These are phyloP conservation scores for Phialophora macrospora DNA, from an alignment of 2,329 filamentous ascomycete species.

Conservation along the genomic window DNA sequence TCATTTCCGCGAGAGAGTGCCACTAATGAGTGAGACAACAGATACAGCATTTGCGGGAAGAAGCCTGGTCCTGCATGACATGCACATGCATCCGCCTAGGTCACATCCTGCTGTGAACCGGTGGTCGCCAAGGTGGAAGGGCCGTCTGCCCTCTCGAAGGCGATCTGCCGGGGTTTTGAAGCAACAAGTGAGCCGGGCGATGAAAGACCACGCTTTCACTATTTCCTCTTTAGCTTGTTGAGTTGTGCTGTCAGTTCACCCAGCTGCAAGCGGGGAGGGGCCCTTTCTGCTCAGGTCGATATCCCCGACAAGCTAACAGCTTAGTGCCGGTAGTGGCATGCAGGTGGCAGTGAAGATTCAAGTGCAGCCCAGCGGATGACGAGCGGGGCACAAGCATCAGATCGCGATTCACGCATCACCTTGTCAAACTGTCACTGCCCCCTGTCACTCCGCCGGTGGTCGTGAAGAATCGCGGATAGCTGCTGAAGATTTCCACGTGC, in stretches of 20 bases:
- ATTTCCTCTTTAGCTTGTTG: neutral
- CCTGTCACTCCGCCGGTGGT: conserved; percentile 2
- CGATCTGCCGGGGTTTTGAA: neutral
- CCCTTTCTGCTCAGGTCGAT: neutral
- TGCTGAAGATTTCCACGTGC: conserved; percentile 6
- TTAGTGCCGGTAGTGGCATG: conserved; percentile 2
- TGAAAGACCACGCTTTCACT: neutral
- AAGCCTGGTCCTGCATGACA: conserved; percentile 14
- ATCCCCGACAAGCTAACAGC: conserved; percentile 1
- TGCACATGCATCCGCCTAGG: neutral
- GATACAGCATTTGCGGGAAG: conserved; percentile 23
- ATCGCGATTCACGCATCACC: conserved; percentile 1
- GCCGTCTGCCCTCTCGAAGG: neutral
- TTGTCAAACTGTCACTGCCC: neutral
- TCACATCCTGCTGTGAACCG: neutral
- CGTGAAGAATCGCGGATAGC: conserved; percentile 8
- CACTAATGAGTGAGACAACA: conserved; percentile 18
- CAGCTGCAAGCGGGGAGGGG: conserved; percentile 6
- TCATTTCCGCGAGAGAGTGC: conserved; percentile 3
- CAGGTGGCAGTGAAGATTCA: conserved; percentile 1
- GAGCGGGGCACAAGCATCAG: conserved; percentile 6
- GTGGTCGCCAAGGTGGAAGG: neutral
- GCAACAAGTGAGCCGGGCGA: neutral
- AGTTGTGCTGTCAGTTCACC: neutral
- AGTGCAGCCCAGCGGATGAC: neutral